These are phyloP conservation scores for Aspergillus kassunensis DNA, from an alignment of 495 filamentous ascomycete genomes.

Conservation along the genomic window DNA sequence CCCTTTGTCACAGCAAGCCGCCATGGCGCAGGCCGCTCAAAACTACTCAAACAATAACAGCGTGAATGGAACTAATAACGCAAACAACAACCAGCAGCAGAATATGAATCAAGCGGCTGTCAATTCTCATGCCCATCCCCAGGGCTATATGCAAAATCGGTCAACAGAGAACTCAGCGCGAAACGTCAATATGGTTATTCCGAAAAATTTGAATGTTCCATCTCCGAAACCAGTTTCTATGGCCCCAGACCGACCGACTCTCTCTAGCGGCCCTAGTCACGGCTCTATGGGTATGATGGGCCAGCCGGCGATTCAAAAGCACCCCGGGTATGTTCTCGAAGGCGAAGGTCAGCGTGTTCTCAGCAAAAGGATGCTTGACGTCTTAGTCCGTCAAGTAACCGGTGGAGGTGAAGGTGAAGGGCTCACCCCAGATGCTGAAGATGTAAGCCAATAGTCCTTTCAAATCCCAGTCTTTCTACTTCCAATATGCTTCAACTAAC, in stretches of 20 bases:
- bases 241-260: slow-evolving; percentile 69
- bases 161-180: slow-evolving; percentile 43
- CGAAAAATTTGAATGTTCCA: slow-evolving; percentile 68
- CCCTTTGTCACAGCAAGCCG: slow-evolving; percentile 59
- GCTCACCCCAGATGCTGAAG: slow-evolving; percentile 88
- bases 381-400: slow-evolving; percentile 89
- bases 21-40: slow-evolving; percentile 56
- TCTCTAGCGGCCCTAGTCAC: slow-evolving; percentile 68
- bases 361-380: slow-evolving; percentile 94
- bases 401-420: slow-evolving; percentile 68
- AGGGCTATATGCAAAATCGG: slow-evolving; percentile 46
- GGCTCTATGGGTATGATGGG: slow-evolving; percentile 72
- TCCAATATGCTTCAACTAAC: slow-evolving; percentile 13
- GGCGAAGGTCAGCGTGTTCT: slow-evolving; percentile 85
- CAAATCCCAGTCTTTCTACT: not conserved
- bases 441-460: slow-evolving; percentile 54
- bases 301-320: slow-evolving; percentile 79
- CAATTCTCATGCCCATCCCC: slow-evolving; percentile 51
- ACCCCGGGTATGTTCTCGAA: slow-evolving; percentile 77
- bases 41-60: slow-evolving; percentile 49
- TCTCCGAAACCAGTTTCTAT: slow-evolving; percentile 68
- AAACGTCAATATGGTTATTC: slow-evolving; percentile 67
- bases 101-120: slow-evolving; percentile 29
- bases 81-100: slow-evolving; percentile 33
- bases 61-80: slow-evolving; percentile 26